phyloP scores from a whole-genome alignment of 2,329 filamentous ascomycete species.

The Xylariaceae sp. region DNA sequence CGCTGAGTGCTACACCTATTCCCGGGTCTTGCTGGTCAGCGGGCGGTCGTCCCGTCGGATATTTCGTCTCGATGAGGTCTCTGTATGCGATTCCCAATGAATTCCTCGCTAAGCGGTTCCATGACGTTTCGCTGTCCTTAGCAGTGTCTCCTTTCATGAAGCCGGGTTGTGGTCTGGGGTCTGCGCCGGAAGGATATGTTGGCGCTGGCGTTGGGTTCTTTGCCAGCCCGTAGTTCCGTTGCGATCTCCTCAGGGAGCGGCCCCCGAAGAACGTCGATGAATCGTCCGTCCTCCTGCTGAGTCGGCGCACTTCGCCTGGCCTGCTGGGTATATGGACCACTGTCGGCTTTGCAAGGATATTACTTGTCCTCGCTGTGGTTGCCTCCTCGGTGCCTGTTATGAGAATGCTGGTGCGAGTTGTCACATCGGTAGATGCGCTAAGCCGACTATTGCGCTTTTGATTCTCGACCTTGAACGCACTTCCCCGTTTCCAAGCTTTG shows the following conservation, averaged over 20 bases:
- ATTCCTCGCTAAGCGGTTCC: slow-evolving; percentile 27
- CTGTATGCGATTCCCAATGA: slow-evolving; percentile 31
- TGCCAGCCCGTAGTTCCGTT: slow-evolving; percentile 23
- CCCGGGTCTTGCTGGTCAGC: slow-evolving; percentile 6
- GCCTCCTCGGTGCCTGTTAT: slow-evolving; percentile 29
- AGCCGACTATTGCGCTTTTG: slow-evolving; percentile 27
- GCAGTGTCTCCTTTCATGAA: slow-evolving; percentile 9
- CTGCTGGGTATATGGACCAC: slow-evolving; percentile 34
- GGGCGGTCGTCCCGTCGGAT: slow-evolving; percentile 10
- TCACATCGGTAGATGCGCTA: slow-evolving; percentile 26
- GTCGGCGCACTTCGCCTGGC: slow-evolving; percentile 29
- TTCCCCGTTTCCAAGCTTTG: slow-evolving; percentile 28
- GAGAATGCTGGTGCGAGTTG: slow-evolving; percentile 32
- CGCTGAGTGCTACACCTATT: slow-evolving; percentile 6
- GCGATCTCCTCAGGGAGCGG: slow-evolving; percentile 25
- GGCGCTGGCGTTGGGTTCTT: slow-evolving; percentile 7
- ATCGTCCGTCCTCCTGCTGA: slow-evolving; percentile 28
- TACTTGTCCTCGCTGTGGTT: slow-evolving; percentile 25
- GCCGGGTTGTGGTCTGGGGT: slow-evolving; percentile 12
- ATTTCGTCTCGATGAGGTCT: slow-evolving; percentile 25
- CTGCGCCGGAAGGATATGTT: slow-evolving; percentile 4
- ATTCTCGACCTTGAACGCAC: slow-evolving; percentile 16
- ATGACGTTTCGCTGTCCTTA: slow-evolving; percentile 24
- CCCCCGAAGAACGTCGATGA: slow-evolving; percentile 29
- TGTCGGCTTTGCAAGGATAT: slow-evolving; percentile 30